Evolutionary conservation across 148 eudicot species (phyloP).

Genomic region (Rhododendron ovatum): DNA sequence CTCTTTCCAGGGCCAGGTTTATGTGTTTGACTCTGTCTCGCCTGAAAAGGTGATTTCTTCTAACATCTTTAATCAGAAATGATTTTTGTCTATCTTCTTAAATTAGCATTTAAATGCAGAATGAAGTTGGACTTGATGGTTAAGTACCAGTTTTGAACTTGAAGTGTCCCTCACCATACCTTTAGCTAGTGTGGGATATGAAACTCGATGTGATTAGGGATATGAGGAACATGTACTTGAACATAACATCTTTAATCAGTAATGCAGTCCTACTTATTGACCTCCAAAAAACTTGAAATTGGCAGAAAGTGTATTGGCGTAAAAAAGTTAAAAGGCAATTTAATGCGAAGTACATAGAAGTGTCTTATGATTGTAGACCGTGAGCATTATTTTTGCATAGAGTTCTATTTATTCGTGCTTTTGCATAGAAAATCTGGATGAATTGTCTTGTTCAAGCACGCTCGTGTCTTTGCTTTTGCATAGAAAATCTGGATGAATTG

Average conservation of each 20-base stretch:
- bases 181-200: background rate
- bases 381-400: background rate
- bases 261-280: background rate
- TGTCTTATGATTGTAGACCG: background rate
- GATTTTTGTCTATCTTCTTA: background rate
- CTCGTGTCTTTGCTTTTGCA: background rate
- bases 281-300: background rate
- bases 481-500: background rate
- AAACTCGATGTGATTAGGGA: background rate
- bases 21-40: slow-evolving; percentile 71
- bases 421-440: background rate
- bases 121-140: background rate
- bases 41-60: slow-evolving; percentile 56
- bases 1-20: slow-evolving; percentile 80
- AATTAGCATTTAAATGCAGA: background rate
- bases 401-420: background rate
- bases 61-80: too few species aligned
- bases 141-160: background rate
- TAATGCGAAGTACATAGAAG: background rate
- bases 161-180: background rate
- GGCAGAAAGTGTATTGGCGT: background rate
- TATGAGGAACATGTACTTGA: background rate
- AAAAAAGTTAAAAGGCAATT: background rate
- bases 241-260: background rate
- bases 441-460: background rate